Base-by-base conservation (phyloP, 139 green algal species). In the Tetraselmis striata region DNA sequence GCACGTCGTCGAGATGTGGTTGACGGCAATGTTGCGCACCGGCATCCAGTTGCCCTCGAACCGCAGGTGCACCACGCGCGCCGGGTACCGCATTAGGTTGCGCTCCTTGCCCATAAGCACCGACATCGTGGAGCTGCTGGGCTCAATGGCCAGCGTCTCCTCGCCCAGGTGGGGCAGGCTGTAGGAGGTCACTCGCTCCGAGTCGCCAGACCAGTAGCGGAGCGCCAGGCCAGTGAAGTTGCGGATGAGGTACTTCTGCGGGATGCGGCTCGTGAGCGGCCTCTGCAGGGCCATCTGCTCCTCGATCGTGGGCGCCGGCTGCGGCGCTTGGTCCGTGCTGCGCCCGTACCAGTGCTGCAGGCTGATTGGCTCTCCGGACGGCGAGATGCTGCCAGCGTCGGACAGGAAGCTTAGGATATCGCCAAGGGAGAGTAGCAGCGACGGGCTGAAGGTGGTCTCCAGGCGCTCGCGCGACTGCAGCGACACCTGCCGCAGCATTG, bases 1-100 rank as follows among this genome's bases (percentile, higher is more conserved):
- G 31, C 89, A 67, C 11, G 45, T 25, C 18, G 45, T 67, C 11
- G 45, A 67, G 45, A 67, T 67, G 45, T 67, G 45, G 45, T 67
- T 67, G 11, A 67, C 45, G 2, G 76, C 76, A 2, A 85, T 32
- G 28, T 85, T 32, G 23, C 24, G 45, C 27, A 81, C 45, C 31
- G 94, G 92, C 85, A 94, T 93, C 93, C 93, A 97, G 83, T 90
- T 93, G 79, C 94, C 94, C 32, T 95, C 93, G 32, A 97, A 93
- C 81, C 95, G 91, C 0, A 98, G 84, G 83, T 91, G 89, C 85
- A 98, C 95, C 77, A 92, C 89, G 79, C 88, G 87, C 1, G 86
- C 86, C 29, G 85, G 75, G 30, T 89, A 80, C 30, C 93, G 81
- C 25, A 83, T 84, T 32, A 85, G 89, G n/a, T 89, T 87, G 30